Evolutionary conservation across 2,329 filamentous ascomycete genomes (phyloP).

Genomic region (Neofusicoccum umdonicola): DNA sequence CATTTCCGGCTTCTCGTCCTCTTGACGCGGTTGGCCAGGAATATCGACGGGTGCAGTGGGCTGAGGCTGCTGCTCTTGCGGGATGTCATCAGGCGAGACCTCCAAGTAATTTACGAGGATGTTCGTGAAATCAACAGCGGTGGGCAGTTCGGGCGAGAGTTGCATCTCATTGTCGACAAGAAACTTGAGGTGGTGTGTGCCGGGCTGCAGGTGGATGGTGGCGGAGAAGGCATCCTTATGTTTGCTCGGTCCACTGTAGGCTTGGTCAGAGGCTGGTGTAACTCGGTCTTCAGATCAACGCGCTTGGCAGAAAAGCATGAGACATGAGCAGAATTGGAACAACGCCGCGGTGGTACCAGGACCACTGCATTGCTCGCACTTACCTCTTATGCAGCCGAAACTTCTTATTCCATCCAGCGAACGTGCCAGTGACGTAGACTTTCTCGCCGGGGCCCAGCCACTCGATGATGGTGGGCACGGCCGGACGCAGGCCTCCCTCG

Average conservation of each 20-base stretch:
- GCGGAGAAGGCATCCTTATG: slow-evolving; percentile 66
- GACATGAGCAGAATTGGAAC: neutral
- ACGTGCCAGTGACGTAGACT: slow-evolving; percentile 94
- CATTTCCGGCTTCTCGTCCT: slow-evolving; percentile 20
- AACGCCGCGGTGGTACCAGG: neutral
- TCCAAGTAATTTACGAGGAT: slow-evolving; percentile 98
- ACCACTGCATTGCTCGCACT: slow-evolving; percentile 41
- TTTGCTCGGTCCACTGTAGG: slow-evolving; percentile 38
- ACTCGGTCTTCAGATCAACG: neutral
- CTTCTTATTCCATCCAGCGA: slow-evolving; percentile 96
- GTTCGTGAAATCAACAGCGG: slow-evolving; percentile 96
- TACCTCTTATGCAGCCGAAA: slow-evolving; percentile 83
- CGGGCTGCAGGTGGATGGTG: slow-evolving; percentile 79
- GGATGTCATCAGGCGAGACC: slow-evolving; percentile 73
- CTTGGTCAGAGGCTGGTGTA: slow-evolving; percentile 16
- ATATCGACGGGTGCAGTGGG: slow-evolving; percentile 28
- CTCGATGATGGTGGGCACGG: slow-evolving; percentile 80
- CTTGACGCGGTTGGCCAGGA: slow-evolving; percentile 18
- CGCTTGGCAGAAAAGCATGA: neutral
- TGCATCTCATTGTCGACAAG: slow-evolving; percentile 92
- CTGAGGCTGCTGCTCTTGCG: slow-evolving; percentile 25
- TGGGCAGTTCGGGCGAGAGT: slow-evolving; percentile 81
- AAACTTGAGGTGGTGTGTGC: slow-evolving; percentile 96
- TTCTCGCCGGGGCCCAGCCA: slow-evolving; percentile 83
- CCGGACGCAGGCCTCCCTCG: slow-evolving; percentile 70